Evolutionary conservation across 768 basidiomycete species (phyloP), one percentile per base, ranked within the genome.

Genomic region (Roridomyces roridus): DNA sequence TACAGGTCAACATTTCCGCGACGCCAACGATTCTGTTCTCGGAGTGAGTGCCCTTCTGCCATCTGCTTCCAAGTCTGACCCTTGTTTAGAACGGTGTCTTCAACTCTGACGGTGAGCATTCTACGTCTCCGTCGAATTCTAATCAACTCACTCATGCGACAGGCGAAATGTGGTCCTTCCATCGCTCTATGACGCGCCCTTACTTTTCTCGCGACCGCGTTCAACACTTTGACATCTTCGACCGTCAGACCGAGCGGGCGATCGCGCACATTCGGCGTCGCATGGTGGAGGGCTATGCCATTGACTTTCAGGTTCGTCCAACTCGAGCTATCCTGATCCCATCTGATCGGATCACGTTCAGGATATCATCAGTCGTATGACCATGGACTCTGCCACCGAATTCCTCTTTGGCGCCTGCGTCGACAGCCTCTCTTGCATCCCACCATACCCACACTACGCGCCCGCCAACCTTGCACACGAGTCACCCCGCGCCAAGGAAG

Each of bases 331-430:
- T n/a, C 11, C n/a, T n/a, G n/a, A 10, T 18, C 29, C 28, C 46
- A 26, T 18, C 24, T n/a, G n/a, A n/a, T n/a, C n/a, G n/a, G n/a
- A 6, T 43, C 18, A 18, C 29, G 43, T 25, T 17, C 31, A 84
- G 80, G 84, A 85, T 49, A 72, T 81, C 43, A 76, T 78, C 4
- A 77, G 78, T 0, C 78, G 84, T 4, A 85, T 85, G 65, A 86
- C 85, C 0, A 71, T 86, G 46, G 85, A 86, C 65, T 81, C 82
- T 0, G 84, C 83, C 2, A 80, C 84, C 0, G 81, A 84, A 37
- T 87, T 85, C 60, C 76, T 86, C 29, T 85, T 85, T 57, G 80
- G 77, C 34, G 66, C 77, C 34, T 72, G 77, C 44, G 77, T 84
- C 20, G 65, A 68, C 40, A 80, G 80, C 5, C 79, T 85, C 21